Base-by-base conservation (phyloP, 306 rosid genomes). In the Glycine soja region DNA sequence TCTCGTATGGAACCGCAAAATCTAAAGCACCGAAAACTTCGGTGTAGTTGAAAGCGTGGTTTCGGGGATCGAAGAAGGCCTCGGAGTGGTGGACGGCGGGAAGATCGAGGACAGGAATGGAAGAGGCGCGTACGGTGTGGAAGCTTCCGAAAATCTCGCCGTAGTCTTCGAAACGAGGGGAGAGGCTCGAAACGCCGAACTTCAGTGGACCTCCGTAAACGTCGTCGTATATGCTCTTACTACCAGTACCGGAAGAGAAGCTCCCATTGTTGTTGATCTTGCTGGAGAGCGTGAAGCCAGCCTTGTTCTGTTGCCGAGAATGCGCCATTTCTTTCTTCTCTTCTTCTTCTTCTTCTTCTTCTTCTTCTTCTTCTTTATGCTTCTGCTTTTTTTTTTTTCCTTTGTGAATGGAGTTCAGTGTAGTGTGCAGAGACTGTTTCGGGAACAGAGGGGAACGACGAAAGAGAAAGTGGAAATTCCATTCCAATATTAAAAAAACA, bases 371-470 rank as follows among this genome's bases (percentile, higher is more conserved):
- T 51, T 16, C 2, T 67, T n/a, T 64, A 3, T 3, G 72, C 52
- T 58, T 72, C 48, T 66, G 77, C 68, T 74, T 46, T 46, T 43
- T 24, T 24, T 24, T 24, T 24, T 24, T 46, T 46, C 77, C 76
- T 68, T 24, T 63, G 59, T 19, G 69, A 72, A 77, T 70, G 84
- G 3, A 71, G 30, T 13, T 0, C 6, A 34, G n/a, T 61, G 67
- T 4, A 24, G 70, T 64, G 62, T 19, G 45, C 89, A 81, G 91
- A 83, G 70, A 62, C 76, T 73, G 74, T 70, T 81, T 82, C 81
- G 51, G 85, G 79, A 85, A 87, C 88, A 71, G 83, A 52, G 74
- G 58, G 51, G 87, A 84, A 75, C 7, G 86, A 91, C 51, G 86
- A 86, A 24, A 86, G 56, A 19, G 30, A 50, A 42, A 78, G 59